Base-by-base conservation (phyloP, 768 basidiomycete species). In the Suillus alpinus region DNA sequence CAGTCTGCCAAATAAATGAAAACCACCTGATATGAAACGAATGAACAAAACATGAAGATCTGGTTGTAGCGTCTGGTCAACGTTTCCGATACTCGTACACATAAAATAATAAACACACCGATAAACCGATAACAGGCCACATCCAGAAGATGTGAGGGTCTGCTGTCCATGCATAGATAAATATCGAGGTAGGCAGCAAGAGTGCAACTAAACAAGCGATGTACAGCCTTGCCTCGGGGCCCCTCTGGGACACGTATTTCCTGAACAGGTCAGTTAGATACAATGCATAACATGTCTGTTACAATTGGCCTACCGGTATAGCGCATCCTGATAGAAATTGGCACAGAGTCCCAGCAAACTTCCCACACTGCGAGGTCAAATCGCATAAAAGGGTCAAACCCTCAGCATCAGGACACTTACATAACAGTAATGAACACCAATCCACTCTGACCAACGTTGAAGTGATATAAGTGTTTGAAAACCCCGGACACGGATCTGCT, bases 111-210 rank as follows among this genome's bases (percentile, higher is more conserved):
- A 37, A 40, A 65, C 51, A 56, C 39, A 14, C 41, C 16, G 32
- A 46, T 32, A 58, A 50, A 16, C 57, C 57, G 3, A 70, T 63
- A n/a, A 62, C 44, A 6, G 68, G 66, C 63, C 63, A 85, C 44
- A 87, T 83, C 88, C 89, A 91, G 58, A 79, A 83, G 2, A 88
- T 76, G 7, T 63, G 63, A 0, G 77, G 63, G 59, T 79, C 82
- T 16, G 84, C 81, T 23, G 85, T 84, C 84, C 87, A 89, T 0
- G 86, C 88, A 68, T 86, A 92, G 41, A 91, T 84, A 71, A 89
- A 83, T 80, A 88, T 84, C 16, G 80, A 80, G 3, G 76, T 60
- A 0, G 86, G 86, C 59, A 86, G 76, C 7, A 86, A 65, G 49
- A 85, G 59, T 0, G 78, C 84, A 0, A 81, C 85, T 37, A 78